A percentile compares a stretch with the other conserved stretches of the same genome.
phyloP scores from a whole-genome alignment of 164 flowering plant genomes.

The Liriodendron chinense region DNA sequence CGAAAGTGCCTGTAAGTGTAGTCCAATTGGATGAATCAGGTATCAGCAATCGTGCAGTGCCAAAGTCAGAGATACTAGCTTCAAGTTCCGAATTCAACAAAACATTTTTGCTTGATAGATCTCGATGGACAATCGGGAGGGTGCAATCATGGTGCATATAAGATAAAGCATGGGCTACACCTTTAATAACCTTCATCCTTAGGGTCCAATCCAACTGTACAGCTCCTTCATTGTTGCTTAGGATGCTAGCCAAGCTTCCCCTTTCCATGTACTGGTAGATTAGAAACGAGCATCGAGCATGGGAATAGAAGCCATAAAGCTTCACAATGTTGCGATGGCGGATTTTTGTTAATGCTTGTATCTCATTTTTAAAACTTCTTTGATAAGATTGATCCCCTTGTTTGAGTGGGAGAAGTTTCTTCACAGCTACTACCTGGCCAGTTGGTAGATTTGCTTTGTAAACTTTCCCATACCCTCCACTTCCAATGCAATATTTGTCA shows the following conservation, averaged over 20 bases:
- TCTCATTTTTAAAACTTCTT: slow-evolving; percentile 55
- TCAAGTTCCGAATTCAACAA: too few relatives aligned
- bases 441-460: slow-evolving; percentile 43
- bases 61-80: too few relatives aligned
- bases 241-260: slow-evolving; percentile 46
- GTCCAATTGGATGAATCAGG: too few relatives aligned
- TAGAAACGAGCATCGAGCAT: slow-evolving; percentile 37
- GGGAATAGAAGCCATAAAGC: slow-evolving; percentile 55
- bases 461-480: slow-evolving; percentile 61
- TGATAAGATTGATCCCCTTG: slow-evolving; percentile 16
- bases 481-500: slow-evolving; percentile 50
- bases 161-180: too few relatives aligned
- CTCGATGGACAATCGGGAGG: too few relatives aligned
- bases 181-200: slow-evolving; percentile 51
- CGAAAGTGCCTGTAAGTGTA: too few relatives aligned
- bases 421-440: slow-evolving; percentile 57
- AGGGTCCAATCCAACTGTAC: slow-evolving; percentile 40
- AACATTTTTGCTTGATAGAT: too few relatives aligned
- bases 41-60: too few relatives aligned
- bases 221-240: slow-evolving; percentile 24
- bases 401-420: slow-evolving; percentile 29
- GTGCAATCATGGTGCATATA: too few relatives aligned
- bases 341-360: slow-evolving; percentile 42
- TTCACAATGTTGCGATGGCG: slow-evolving; percentile 68
- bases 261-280: slow-evolving; percentile 57